Base-by-base conservation (phyloP, 1,284 basidiomycete genomes). In the Melampsora americana region DNA sequence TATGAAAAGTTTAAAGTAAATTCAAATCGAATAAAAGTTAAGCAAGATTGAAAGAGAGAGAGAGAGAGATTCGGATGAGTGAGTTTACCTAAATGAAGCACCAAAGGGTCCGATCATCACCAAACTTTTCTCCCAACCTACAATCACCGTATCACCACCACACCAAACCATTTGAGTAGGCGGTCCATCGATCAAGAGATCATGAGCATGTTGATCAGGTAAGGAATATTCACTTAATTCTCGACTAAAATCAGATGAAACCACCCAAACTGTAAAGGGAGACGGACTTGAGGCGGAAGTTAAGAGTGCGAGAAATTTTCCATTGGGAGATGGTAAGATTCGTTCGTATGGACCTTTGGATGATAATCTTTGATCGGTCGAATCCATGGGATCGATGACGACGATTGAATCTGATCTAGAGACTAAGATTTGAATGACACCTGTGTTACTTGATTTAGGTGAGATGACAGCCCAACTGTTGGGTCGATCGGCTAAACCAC, bases 81-180 rank as follows among this genome's bases (percentile, higher is more conserved):
- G 50, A 42, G 53, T 32, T 62, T 44, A 74, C 72, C 72, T 66
- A 30, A 74, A 39, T 48, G 72, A 74, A 79, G 95, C 93, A 0
- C 93, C 94, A 78, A 90, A 92, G 4, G 95, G 95, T 1, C 95
- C 95, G 11, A 97, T 90, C 65, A 99, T 86, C 18, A 95, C 84
- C 0, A 90, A 90, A 62, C 90, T 85, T n/a, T 87, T 86, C 50
- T 88, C 87, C 90, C 92, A 98, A 1, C 89, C 90, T 20, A 98
- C 86, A 1, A 93, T 87, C 32, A 99, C 90, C 0, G 93, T 93
- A 83, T 99, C 94, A 82, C 94, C 94, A 5, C 95, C 95, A 81
- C 95, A 98, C 96, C 96, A 99, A 81, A 91, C 90, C 0, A 95
- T 89, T 79, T 90, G 89, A 39, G 86, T 82, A 9, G 65, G 64